Conservation (phyloP, 1,284 basidiomycete species). For the Puccinia novopanici region DNA sequence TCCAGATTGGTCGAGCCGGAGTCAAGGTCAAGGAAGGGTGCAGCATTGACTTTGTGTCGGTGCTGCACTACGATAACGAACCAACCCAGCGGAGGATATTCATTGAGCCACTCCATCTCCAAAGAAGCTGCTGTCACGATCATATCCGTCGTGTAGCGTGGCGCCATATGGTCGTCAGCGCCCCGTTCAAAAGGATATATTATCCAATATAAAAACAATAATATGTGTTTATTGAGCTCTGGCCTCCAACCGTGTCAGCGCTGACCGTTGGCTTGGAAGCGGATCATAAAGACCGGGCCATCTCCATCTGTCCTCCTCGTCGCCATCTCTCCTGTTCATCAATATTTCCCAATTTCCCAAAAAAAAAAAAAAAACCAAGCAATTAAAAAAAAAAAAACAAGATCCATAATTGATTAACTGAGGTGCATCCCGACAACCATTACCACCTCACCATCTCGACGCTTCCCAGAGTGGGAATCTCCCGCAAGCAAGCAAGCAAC, state of each 20-base stretch:
- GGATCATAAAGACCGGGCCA: not conserved
- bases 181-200: too few species aligned
- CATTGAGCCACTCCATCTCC: not conserved
- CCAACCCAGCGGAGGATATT: not conserved
- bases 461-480: not conserved
- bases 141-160: not conserved
- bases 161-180: not conserved
- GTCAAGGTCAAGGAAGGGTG: too few species aligned
- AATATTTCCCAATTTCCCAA: not conserved
- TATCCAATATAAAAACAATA: not conserved
- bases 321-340: slow-evolving; percentile 13
- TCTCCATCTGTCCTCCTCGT: not conserved
- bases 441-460: not conserved
- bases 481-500: not conserved
- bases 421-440: slow-evolving; percentile 14
- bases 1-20: not conserved
- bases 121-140: not conserved
- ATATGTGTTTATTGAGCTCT: not conserved
- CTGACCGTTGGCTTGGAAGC: not conserved
- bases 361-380: not conserved
- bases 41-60: too few species aligned
- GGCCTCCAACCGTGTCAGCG: not conserved
- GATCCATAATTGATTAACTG: too few species aligned
- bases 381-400: not conserved
- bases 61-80: not conserved